Evolutionary conservation across 2,329 filamentous ascomycete genomes (phyloP), one percentile per base, ranked within the genome.

Genomic region (Claviceps pusilla): DNA sequence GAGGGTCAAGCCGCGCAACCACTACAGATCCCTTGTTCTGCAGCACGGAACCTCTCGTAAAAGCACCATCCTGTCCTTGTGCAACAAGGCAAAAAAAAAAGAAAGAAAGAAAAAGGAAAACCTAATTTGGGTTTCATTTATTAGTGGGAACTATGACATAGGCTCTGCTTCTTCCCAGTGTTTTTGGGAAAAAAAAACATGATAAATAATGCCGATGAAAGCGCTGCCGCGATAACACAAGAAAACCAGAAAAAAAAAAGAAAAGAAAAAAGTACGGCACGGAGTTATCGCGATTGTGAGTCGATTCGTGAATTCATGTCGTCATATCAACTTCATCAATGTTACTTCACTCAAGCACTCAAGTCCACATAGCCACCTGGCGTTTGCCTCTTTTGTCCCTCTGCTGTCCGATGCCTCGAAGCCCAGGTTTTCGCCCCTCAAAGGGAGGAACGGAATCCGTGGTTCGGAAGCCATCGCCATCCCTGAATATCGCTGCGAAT

Each of bases 401-500:
- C 45, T 53, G 55, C 48, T 55, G 50, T 35, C 50, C 53, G 7
- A 33, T 39, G 10, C 53, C 54, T 9, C 53, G 52, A 33, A 53
- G 48, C 6, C 53, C 28, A 12, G 56, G 45, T 4, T 39, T 51
- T 49, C 57, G 57, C 16, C 57, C 54, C 51, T 71, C 70, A 1
- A 64, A 63, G 6, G 55, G 50, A 5, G 57, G 43, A 1, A 59
- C 57, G 9, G 63, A 59, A 39, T 68, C 66, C 1, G 52, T 47
- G 35, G 57, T 59, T 5, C 71, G 66, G 68, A 85, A 86, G 29
- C 87, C 87, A 6, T 94, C 87, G 4, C 82, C 81, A 24, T 93
- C 87, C 63, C 83, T 82, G 60, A 96, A 83, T 1, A 95, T 77
- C 28, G 83, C 81, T 33, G 71, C 70, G 71, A 84, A 91, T 52